Conservation (phyloP, 2,329 filamentous ascomycete species). For the Aureobasidium sp. region DNA sequence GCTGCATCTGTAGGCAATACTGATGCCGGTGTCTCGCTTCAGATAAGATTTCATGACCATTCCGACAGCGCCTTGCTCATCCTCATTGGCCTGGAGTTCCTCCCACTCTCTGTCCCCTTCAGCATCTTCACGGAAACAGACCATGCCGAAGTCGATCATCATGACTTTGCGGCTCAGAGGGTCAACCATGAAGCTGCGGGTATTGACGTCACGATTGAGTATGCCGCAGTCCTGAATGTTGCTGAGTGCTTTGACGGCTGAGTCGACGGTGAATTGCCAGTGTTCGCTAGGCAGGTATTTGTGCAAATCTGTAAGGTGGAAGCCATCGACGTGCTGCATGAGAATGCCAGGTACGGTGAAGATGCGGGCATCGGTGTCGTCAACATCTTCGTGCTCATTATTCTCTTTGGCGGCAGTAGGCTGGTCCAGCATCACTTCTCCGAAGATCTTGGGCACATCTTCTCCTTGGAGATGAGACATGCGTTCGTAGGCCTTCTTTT, state of each 20-base stretch:
- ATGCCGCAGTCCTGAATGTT: too few species aligned
- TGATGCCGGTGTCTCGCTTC: neutral
- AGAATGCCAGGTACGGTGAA: too few species aligned
- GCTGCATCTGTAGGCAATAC: neutral
- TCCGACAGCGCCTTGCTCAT: neutral
- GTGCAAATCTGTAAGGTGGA: too few species aligned
- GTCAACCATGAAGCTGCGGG: neutral
- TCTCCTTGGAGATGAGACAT: too few species aligned
- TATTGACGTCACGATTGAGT: neutral
- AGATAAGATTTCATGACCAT: neutral
- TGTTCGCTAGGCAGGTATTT: neutral
- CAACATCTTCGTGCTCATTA: too few species aligned
- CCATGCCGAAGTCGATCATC: neutral
- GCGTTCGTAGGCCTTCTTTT: too few species aligned
- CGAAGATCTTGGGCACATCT: too few species aligned
- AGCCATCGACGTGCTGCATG: too few species aligned
- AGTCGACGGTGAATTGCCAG: neutral
- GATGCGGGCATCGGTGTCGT: too few species aligned
- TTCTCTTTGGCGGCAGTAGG: too few species aligned
- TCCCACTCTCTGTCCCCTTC: neutral
- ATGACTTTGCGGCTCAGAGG: neutral
- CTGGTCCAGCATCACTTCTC: too few species aligned
- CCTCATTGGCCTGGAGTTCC: neutral
- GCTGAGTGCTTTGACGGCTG: too few species aligned
- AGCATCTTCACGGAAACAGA: neutral